A percentile compares a stretch with the other conserved stretches of the same genome.
Evolutionary conservation across 768 basidiomycete species (phyloP).

Genomic region (Pisolithus albus): DNA sequence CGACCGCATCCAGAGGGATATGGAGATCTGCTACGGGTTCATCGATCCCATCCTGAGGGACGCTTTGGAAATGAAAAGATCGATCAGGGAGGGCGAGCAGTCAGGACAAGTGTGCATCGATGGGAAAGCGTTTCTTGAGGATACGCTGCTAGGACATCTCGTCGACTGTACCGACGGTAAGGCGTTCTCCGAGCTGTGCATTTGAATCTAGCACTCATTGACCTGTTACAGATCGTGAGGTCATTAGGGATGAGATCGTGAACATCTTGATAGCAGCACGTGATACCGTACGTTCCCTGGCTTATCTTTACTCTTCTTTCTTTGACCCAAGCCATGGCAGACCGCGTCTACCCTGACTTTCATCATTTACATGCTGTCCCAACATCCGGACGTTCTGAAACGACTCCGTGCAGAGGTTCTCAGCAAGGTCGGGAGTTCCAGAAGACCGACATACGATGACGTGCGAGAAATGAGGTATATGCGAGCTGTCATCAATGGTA

Average conservation of each 20-base stretch:
- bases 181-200: neutral
- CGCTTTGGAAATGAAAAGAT: conserved; percentile 36
- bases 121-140: conserved; percentile 12
- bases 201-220: neutral
- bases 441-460: conserved; percentile 16
- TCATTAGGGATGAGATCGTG: too few species aligned
- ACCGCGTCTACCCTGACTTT: too few species aligned
- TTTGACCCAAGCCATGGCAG: neutral
- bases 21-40: conserved; percentile 43
- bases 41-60: conserved; percentile 47
- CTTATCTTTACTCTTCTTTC: neutral
- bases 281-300: conserved; percentile 22
- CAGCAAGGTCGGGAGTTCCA: conserved; percentile 19
- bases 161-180: conserved; percentile 25
- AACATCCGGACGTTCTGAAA: too few species aligned
- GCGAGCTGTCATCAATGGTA: conserved; percentile 20
- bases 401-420: conserved; percentile 26
- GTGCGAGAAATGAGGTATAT: too few species aligned
- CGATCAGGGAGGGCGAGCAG: conserved; percentile 16
- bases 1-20: conserved; percentile 40
- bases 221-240: too few species aligned
- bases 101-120: conserved; percentile 6
- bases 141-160: conserved; percentile 26
- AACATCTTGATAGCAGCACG: conserved; percentile 31
- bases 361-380: too few species aligned